Base-by-base conservation (phyloP, 2,329 filamentous ascomycete species). In the Cordyceps fumosorosea region DNA sequence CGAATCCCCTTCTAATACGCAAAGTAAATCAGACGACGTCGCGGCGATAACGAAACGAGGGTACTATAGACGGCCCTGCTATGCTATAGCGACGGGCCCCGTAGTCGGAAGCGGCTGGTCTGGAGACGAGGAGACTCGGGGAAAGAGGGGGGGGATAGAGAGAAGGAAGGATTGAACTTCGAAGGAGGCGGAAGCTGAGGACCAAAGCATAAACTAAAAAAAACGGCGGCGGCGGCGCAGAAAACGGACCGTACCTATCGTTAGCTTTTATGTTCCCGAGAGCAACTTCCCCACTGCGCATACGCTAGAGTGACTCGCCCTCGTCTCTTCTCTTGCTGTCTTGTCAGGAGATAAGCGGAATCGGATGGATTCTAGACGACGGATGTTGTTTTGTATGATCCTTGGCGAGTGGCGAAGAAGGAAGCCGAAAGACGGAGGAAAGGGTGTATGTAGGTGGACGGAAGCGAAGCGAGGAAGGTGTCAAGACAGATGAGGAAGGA, bases 201-300 rank as follows among this genome's bases (percentile, higher is more conserved):
- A 40, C 3, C 42, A 18, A n/a, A 34, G 26, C 16, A 11, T 20
- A 20, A 57, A 22, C 44, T 48, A 37, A 26, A 47, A 42, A 44
- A 44, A 56, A 37, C 45, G 44, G 20, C 26, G 26, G 44, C 29
- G 32, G 18, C 26, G 22, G 32, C 37, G 20, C 26, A 50, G 20
- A 40, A 26, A 34, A n/a, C 40, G 4, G 22, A 50, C 47, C n/a
- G 54, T 26, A 20, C 37, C 20, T 48, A 5, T 57, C 20, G 42
- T 57, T 57, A 57, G 55, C 55, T 57, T 57, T 48, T 57, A 37
- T 24, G 11, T 22, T 44, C 12, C 29, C 55, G n/a, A 18, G 44
- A 16, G 48, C 26, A 26, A 29, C 53, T 56, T 57, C 44, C 20
- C 55, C 55, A 57, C 55, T 50, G 44, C 29, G 55, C 26, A 5